Evolutionary conservation across 139 green algal genomes (phyloP).

Genomic region (Deuterostichococcus epilithicus): DNA sequence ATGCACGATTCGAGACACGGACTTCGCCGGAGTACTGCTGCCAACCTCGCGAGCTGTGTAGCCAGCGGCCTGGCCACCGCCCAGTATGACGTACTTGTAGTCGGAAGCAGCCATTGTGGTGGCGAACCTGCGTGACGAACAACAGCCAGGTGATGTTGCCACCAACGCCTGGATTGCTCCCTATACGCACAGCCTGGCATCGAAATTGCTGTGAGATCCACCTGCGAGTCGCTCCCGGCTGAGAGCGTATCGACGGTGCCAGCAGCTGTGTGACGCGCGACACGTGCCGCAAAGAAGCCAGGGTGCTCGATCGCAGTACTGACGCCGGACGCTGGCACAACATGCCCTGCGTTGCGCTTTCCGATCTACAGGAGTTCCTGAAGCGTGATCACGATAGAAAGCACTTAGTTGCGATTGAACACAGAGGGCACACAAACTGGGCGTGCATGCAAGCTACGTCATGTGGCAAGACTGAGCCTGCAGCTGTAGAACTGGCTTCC

Average conservation of each 20-base stretch:
- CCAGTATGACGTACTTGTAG: conserved; percentile 26
- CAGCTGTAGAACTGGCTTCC: too few species aligned
- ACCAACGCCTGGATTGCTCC: neutral
- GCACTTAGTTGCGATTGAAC: too few species aligned
- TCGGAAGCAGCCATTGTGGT: neutral
- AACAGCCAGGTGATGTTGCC: neutral
- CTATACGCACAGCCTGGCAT: neutral
- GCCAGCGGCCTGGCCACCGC: conserved; percentile 21
- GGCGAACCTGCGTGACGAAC: neutral
- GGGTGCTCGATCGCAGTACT: neutral
- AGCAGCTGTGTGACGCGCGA: neutral
- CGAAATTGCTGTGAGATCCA: neutral
- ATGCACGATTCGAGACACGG: neutral
- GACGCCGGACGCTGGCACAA: neutral
- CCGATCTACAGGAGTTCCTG: too few species aligned
- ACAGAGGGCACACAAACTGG: too few species aligned
- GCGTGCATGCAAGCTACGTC: too few species aligned
- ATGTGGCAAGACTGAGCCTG: too few species aligned
- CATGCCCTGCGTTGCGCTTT: neutral
- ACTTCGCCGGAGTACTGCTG: neutral
- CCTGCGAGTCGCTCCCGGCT: neutral
- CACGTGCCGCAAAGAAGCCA: neutral
- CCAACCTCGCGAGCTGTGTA: conserved; percentile 22
- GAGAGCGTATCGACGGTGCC: neutral
- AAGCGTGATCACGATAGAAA: too few species aligned